phyloP scores from a whole-genome alignment of 2,329 filamentous ascomycete species.

The Keithomyces neogunnii region DNA sequence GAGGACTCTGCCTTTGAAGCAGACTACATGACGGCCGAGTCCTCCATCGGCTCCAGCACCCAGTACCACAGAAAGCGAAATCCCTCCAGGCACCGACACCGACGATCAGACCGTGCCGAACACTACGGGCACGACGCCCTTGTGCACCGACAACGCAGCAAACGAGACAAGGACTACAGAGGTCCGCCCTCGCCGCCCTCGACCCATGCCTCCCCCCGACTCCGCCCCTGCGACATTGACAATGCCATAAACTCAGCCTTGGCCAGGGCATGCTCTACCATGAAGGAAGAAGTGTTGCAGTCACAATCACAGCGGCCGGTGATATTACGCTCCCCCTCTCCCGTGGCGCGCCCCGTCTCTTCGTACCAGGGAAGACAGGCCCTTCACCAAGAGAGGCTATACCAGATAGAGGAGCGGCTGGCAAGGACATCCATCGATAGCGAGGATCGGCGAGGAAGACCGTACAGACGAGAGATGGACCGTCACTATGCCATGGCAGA shows the following conservation, averaged over 20 bases:
- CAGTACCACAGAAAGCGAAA: constrained; percentile 6
- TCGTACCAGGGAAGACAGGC: background rate
- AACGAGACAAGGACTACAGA: background rate
- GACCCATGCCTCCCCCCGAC: background rate
- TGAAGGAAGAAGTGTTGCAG: background rate
- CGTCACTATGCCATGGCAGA: background rate
- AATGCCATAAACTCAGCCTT: background rate
- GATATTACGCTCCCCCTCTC: background rate
- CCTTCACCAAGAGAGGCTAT: background rate
- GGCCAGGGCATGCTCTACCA: background rate
- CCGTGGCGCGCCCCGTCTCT: background rate
- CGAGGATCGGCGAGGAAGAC: background rate
- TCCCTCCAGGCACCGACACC: constrained; percentile 8
- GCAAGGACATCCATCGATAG: background rate
- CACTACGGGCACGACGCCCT: background rate
- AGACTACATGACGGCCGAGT: constrained; percentile 10
- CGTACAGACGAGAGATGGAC: background rate
- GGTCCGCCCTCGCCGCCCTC: background rate
- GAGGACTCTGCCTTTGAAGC: constrained; percentile 4
- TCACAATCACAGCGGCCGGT: background rate
- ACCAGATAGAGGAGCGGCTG: background rate
- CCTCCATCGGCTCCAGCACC: constrained; percentile 11
- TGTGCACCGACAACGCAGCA: background rate
- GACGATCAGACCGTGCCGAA: background rate
- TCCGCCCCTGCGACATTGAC: background rate